Evolutionary conservation across 2,329 filamentous ascomycete genomes (phyloP), one percentile per base, ranked within the genome.

Genomic region (Colletotrichum lentis): DNA sequence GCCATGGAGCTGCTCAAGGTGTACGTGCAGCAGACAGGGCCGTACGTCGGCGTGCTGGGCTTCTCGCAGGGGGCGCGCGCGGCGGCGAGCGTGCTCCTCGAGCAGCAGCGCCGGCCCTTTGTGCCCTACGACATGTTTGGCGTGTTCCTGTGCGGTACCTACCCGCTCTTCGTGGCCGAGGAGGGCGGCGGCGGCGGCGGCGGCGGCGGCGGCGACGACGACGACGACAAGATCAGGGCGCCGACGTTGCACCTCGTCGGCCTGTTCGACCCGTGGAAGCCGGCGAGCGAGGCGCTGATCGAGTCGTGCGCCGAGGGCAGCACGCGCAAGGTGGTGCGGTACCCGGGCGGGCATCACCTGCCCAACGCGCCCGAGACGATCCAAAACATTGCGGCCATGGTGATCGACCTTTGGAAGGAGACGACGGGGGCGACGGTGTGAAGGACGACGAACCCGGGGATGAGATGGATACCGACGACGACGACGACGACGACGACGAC

Each of bases 91-190:
- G 41, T 69, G 56, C 35, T 69, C 7, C 57, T 66, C 6, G 62
- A 67, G 58, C 63, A 69, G 24, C 67, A 69, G 67, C 62, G 63
- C 12, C 55, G 62, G 63, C 54, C 55, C 7, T 68, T 68, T 16
- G 6, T 65, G n/a, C 53, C 49, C 24, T 22, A 27, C 1, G 55
- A 56, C 31, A 41, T 59, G 5, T 68, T 68, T n/a, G 65, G 53
- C 8, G 39, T 68, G 5, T 68, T 68, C 54, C 31, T 68, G 54
- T 68, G 65, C 55, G 65, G 65, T 4, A 68, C 65, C 2, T 68
- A 65, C 37, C 65, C 65, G 20, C 65, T 62, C 8, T 68, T 68
- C 16, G 65, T 68, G 20, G 37, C 49, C 16, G 41, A 31, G 7
- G 27, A 31, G 27, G 7, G 7, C 27, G 27, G 27, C 27, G 27